Evolutionary conservation across 2,329 filamentous ascomycete genomes (phyloP), one percentile per base, ranked within the genome.

Genomic region (Monosporascus sp.): DNA sequence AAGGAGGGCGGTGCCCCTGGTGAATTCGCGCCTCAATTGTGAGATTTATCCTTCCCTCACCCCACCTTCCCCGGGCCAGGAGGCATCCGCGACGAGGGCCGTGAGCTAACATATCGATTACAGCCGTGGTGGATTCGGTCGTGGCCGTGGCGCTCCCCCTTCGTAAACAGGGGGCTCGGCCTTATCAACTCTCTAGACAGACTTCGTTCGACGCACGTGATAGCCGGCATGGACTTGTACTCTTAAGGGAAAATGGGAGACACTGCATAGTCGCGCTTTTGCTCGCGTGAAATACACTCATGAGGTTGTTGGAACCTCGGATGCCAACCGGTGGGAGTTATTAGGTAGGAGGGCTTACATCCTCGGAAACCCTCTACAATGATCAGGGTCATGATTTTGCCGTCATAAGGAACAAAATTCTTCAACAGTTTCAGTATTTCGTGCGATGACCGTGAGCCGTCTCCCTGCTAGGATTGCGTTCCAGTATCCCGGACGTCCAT

Each of bases 1-100:
- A 95, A 95, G 86, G 91, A 96, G 81, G 90, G 90, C 70, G 89
- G 87, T 82, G 89, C 91, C 74, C 89, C 91, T 71, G 89, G 89
- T 78, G 89, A 91, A 78, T 96, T 94, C 76, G 87, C 88, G 79
- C 91, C 91, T 73, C 85, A 88, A 76, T 96, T 96, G 86, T 87
- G 78, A 85, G 83, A 77, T 67, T 57, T 52, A 46, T 58, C 52
- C 14, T 14, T 22, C 20, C 15, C 7, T 14, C 9, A 1, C 20
- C 9, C 11, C 5, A n/a, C 31, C 14, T 51, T 37, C 24, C 26
- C 6, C 60, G 51, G 24, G n/a, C 14, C 38, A 37, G 52, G 55
- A 7, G 14, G 35, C 14, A 50, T 31, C 31, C 26, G 9, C 61
- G 51, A 26, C 20, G 41, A 38, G 52, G 55, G 58, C 31, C 31